Percentiles rank a stretch among this genome's conserved stretches.
Conservation (phyloP, 2,329 filamentous ascomycete species). For the Cladophialophora chaetospira region DNA sequence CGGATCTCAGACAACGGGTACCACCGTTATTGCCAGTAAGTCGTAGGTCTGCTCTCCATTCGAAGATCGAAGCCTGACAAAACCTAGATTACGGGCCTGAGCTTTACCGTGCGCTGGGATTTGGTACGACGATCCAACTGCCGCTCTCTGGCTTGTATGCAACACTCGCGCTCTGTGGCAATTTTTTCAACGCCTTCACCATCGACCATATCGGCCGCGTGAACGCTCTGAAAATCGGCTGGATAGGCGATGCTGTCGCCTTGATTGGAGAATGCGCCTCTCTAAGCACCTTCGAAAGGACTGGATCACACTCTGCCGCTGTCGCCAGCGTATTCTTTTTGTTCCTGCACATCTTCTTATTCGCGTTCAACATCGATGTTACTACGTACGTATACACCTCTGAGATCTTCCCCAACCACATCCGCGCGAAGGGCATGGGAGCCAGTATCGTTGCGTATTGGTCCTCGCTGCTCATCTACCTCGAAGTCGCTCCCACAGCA, state of each 20-base stretch:
- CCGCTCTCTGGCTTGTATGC: slow-evolving; percentile 18
- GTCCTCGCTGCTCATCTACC: not conserved
- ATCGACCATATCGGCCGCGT: slow-evolving; percentile 43
- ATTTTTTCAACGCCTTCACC: slow-evolving; percentile 36
- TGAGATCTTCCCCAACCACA: slow-evolving; percentile 71
- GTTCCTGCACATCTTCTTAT: slow-evolving; percentile 45
- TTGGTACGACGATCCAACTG: slow-evolving; percentile 9
- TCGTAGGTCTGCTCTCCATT: no score
- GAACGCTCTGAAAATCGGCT: no score
- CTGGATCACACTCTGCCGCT: slow-evolving; percentile 51
- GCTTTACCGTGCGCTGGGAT: slow-evolving; percentile 21
- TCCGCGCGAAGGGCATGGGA: slow-evolving; percentile 64
- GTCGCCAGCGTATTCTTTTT: slow-evolving; percentile 70
- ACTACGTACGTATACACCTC: slow-evolving; percentile 68
- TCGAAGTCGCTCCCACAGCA: slow-evolving; percentile 36
- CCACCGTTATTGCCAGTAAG: slow-evolving; percentile 11
- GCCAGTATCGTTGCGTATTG: slow-evolving; percentile 11
- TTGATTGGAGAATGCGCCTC: slow-evolving; percentile 43
- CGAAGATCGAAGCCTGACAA: no score
- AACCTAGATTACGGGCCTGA: slow-evolving; percentile 22
- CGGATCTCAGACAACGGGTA: no score
- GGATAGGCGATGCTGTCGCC: slow-evolving; percentile 38
- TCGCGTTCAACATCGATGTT: slow-evolving; percentile 65
- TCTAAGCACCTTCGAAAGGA: slow-evolving; percentile 50
- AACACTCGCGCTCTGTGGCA: slow-evolving; percentile 9